Base-by-base conservation (phyloP, 2,329 filamentous ascomycete genomes). In the Diaporthe helianthi region DNA sequence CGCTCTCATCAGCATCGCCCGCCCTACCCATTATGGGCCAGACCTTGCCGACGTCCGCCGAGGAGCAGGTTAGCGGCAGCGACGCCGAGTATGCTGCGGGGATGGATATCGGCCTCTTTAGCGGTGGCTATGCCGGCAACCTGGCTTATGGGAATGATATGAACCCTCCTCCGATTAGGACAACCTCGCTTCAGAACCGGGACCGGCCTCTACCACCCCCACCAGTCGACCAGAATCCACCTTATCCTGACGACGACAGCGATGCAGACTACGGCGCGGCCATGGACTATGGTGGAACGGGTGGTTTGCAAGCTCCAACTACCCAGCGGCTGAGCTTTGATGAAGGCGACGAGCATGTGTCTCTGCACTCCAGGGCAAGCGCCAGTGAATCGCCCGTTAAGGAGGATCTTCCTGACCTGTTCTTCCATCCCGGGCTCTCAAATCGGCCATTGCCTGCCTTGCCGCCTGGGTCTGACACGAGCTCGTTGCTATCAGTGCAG, bases 251-350 rank as follows among this genome's bases (percentile, higher is more conserved):
- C 86, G 86, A 72, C 77, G 85, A 89, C 67, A 71, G 70, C 29
- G 70, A 71, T 31, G 67, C 63, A 46, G 70, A 47, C 9, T 68
- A 44, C 15, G 69, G 69, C 31, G 93, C 92, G 7, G 87, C 92
- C 66, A 91, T 97, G 63, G 95, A 98, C 79, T 94, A 93, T 55
- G 92, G 89, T 61, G 94, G 93, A 9, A 98, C 94, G n/a, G 96
- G 95, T 49, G 96, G 96, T 1, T 81, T 98, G 33, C 90, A 94
- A 71, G 88, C 92, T 69, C 94, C 94, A 2, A 89, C 85, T 61
- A 85, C 84, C 8, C 87, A 94, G 73, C 88, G 93, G 71, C 84
- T 94, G 75, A 98, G 94, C 80, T 98, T 96, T 75, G 95, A 98
- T 74, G 93, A 97, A 77, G 95, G 93, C 2, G 96, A 98, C 74